Evolutionary conservation across 805 yeast genomes (phyloP), one percentile per base, ranked within the genome.

Genomic region (Grigorovia humatica): DNA sequence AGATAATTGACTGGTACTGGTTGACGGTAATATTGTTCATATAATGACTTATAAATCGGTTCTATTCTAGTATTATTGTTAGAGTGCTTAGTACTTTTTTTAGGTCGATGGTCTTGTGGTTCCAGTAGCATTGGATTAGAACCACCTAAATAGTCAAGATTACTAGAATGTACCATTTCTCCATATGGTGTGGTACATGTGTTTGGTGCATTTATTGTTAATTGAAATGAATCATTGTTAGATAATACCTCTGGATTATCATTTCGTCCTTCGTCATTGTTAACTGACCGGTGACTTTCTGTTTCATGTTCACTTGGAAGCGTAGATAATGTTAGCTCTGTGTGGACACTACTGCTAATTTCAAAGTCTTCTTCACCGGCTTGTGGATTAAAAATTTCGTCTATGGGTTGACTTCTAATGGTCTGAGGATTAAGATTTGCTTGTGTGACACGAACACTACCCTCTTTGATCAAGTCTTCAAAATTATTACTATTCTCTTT

Each of bases 1-100:
- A 54, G 38, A 46, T 54, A 54, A 41, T 51, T 46, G 9, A 48
- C 46, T 1, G 57, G 57, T 2, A 55, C 44, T 6, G 55, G 55
- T 18, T 51, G 27, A 18, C 51, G 44, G 44, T 55, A 55, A 30
- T 49, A 52, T 19, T 41, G 19, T 46, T 52, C 27, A 40, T 45
- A 48, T 11, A 32, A 9, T 30, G 18, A 32, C 15, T 42, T 13
- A 27, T 19, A n/a, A 35, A 30, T 9, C 4, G 38, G 38, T 32
- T 32, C 15, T 38, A 23, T 41, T 9, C 17, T 23, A n/a, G 19
- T 42, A 12, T 19, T 17, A 3, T 42, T 17, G 9, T 17, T 17
- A n/a, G n/a, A n/a, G n/a, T n/a, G n/a, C n/a, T n/a, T n/a, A n/a
- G n/a, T n/a, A n/a, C n/a, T 42, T 13, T 42, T 8, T 13, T 19